Evolutionary conservation across 148 eudicot genomes (phyloP).

Genomic region (Selenicereus undatus): DNA sequence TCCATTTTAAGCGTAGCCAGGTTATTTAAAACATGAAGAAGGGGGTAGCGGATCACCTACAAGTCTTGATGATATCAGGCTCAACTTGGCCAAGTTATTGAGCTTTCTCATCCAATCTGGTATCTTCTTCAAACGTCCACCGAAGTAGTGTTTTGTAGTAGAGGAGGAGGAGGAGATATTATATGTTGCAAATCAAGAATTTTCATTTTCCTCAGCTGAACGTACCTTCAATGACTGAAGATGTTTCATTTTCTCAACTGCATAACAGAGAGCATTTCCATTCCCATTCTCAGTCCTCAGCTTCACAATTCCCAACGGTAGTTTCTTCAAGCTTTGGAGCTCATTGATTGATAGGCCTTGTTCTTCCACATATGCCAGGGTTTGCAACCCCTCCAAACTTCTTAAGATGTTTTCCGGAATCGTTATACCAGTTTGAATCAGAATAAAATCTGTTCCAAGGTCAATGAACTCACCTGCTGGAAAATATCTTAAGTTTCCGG

Average conservation of each 20-base stretch:
- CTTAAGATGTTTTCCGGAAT: neutral
- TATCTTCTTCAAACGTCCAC: slow-evolving; percentile 3
- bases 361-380: neutral
- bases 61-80: neutral
- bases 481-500: slow-evolving; percentile 2
- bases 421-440: too few species aligned
- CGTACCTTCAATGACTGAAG: neutral
- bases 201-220: neutral
- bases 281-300: neutral
- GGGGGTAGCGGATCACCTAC: neutral
- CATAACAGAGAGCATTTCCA: neutral
- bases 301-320: neutral
- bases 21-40: neutral
- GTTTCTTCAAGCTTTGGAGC: neutral
- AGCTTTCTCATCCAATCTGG: slow-evolving; percentile 9
- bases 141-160: slow-evolving; percentile 1
- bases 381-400: neutral
- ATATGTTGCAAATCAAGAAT: slow-evolving; percentile 6
- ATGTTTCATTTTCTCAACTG: slow-evolving; percentile 8
- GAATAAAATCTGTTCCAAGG: neutral
- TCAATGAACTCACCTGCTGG: neutral
- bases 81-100: neutral
- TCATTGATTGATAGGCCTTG: neutral
- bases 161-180: neutral
- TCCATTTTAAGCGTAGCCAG: neutral